Percentiles rank a stretch among this genome's conserved stretches.
Conservation (phyloP, 768 basidiomycete genomes). For the Chlorophyllum brunneum region DNA sequence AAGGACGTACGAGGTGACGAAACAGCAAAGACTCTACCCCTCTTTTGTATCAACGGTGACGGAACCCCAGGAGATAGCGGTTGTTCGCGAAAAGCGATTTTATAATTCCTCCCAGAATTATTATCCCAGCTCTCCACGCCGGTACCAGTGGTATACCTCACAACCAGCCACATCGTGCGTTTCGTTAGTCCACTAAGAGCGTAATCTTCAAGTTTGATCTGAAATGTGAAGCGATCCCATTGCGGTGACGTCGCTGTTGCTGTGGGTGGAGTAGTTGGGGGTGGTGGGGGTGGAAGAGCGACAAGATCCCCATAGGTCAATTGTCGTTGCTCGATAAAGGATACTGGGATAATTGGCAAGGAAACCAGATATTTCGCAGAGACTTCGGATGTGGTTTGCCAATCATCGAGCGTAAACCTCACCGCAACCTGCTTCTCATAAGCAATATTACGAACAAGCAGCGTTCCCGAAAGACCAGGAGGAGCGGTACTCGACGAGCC, state of each 20-base stretch:
- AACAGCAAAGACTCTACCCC: constrained; percentile 6
- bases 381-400: constrained; percentile 92
- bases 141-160: constrained; percentile 35
- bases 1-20: constrained; percentile 24
- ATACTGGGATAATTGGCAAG: constrained; percentile 32
- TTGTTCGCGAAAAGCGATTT: constrained; percentile 52
- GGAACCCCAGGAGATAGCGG: neutral
- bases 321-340: constrained; percentile 16
- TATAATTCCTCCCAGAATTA: constrained; percentile 75
- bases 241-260: constrained; percentile 10
- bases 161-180: constrained; percentile 58
- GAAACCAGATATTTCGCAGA: constrained; percentile 44
- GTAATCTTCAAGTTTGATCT: constrained; percentile 71
- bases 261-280: neutral
- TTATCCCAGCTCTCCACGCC: constrained; percentile 92
- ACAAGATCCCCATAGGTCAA: constrained; percentile 16
- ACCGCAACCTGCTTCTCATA: constrained; percentile 85
- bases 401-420: constrained; percentile 89
- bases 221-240: constrained; percentile 62
- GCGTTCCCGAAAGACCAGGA: constrained; percentile 57
- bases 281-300: constrained; percentile 4
- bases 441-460: constrained; percentile 81
- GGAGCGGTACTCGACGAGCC: neutral
- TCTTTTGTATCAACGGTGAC: neutral
- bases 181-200: constrained; percentile 39